Base-by-base conservation (phyloP, 148 eudicot species). In the Chenopodium quinoa region DNA sequence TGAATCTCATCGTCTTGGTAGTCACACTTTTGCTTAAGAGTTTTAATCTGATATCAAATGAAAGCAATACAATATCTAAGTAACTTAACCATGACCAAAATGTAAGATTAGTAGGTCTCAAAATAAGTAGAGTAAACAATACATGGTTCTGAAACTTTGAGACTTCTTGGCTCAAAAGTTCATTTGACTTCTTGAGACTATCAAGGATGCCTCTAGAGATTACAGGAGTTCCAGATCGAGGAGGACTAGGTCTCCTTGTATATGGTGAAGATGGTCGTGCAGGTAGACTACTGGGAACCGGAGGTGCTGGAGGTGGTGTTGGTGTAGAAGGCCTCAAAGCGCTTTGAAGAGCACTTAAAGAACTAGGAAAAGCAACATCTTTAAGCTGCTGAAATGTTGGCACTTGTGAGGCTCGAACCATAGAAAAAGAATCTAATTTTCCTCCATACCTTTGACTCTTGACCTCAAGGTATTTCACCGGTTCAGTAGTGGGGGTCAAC, bases 141-240 rank as follows among this genome's bases (percentile, higher is more conserved):
- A 95, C 97, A 79, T 92, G 90, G 85, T 74, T 89, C 37, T 91
- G 97, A 80, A 95, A 87, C 86, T 90, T 91, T 22, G 91, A 72
- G 20, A 95, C 91, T 93, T 95, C 97, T 87, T 93, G 93, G 81
- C 85, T 88, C 77, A 95, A 80, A 81, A 86, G 85, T 37, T 93
- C 97, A 80, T 93, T 93, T 17, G 97, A 85, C 86, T 87, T 93
- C 87, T 84, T 91, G n/a, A 95, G 91, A 85, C 88, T 89, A 84
- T 95, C 99, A 84, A 88, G 84, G 31, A 89, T 87, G 64, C 92
- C 94, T 85, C 93, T 89, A 32, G 97, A 91, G 52, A 86, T 86
- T 2, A 89, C 87, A 32, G 98, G 94, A 64, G 93, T 79, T 5
- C 88, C 82, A 23, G 91, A 81, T 66, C 92, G 91, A 56, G 98